phyloP scores from a whole-genome alignment of 1,139 yeast genomes.

The Kurtzmaniella quercitrusa region DNA sequence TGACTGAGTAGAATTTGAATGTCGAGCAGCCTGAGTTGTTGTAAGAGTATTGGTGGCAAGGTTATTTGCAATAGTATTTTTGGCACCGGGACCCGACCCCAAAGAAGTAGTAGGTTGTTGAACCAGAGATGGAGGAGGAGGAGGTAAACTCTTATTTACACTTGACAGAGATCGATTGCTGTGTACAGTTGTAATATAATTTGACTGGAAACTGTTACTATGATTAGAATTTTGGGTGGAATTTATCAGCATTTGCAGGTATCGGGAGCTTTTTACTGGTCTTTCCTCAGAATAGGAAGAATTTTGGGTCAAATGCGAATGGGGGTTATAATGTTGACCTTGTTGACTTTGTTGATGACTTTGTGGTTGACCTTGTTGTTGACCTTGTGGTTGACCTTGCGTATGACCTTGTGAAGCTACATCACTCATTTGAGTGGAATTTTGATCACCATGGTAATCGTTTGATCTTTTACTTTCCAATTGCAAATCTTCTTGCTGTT shows the following conservation, averaged over 20 bases:
- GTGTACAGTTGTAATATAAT: not conserved
- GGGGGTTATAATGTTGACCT: conserved; percentile 6
- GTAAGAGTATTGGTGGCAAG: not conserved
- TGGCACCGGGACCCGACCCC: too few relatives aligned
- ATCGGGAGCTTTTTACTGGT: not conserved
- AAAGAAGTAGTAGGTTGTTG: conserved; percentile 3
- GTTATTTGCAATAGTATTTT: not conserved
- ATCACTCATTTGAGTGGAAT: too few relatives aligned
- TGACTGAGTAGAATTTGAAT: conserved; percentile 15
- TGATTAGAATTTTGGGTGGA: not conserved
- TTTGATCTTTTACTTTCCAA: too few relatives aligned
- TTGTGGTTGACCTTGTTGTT: not conserved
- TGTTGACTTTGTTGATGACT: conserved; percentile 2
- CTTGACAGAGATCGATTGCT: conserved; percentile 5
- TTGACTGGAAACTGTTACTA: not conserved
- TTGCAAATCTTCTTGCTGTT: conserved; percentile 9
- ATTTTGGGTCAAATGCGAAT: not conserved
- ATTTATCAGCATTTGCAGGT: not conserved
- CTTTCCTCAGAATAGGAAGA: not conserved
- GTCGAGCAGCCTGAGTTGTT: conserved; percentile 5
- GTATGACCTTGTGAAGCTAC: too few relatives aligned
- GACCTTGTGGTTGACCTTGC: conserved; percentile 6
- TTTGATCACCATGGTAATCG: too few relatives aligned
- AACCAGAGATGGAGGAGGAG: conserved; percentile 19
- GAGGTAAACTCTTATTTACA: conserved; percentile 25